Conservation (phyloP, 768 basidiomycete species). For the Psilocybe cubensis region DNA sequence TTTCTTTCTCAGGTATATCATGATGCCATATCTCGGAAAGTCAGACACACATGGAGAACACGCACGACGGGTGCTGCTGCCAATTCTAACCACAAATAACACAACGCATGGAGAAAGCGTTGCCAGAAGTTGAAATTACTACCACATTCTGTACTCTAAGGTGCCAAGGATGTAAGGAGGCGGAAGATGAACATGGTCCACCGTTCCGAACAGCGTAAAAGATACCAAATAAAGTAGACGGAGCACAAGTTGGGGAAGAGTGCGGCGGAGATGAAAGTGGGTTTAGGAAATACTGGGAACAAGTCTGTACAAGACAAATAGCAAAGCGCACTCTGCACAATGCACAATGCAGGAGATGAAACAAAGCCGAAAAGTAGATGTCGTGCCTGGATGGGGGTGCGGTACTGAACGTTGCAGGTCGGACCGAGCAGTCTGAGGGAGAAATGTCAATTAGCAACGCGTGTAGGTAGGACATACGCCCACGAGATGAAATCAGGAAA, state of each 20-base stretch:
- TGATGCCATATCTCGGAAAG: slow-evolving; percentile 22
- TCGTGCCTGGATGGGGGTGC: background rate
- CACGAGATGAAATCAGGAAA: slow-evolving; percentile 38
- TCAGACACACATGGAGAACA: slow-evolving; percentile 19
- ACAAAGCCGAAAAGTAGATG: background rate
- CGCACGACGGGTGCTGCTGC: slow-evolving; percentile 17
- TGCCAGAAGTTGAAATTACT: slow-evolving; percentile 7
- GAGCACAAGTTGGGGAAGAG: slow-evolving; percentile 1
- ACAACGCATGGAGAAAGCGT: slow-evolving; percentile 10
- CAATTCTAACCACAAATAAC: slow-evolving; percentile 12
- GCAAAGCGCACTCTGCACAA: background rate
- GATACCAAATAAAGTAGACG: slow-evolving; percentile 11
- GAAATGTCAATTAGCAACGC: background rate
- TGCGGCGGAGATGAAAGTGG: slow-evolving; percentile 13
- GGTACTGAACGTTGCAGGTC: slow-evolving; percentile 1
- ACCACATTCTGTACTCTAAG: slow-evolving; percentile 15
- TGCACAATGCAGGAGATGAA: background rate
- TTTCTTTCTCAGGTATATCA: slow-evolving; percentile 28
- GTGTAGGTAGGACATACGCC: background rate
- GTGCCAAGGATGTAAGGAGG: slow-evolving; percentile 8
- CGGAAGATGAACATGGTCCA: slow-evolving; percentile 1
- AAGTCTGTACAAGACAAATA: background rate
- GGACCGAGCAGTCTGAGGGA: slow-evolving; percentile 1
- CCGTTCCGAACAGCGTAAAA: slow-evolving; percentile 1
- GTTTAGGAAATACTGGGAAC: slow-evolving; percentile 2